Evolutionary conservation across 2,329 filamentous ascomycete species (phyloP).

Genomic region (Colletotrichum chrysophilum): DNA sequence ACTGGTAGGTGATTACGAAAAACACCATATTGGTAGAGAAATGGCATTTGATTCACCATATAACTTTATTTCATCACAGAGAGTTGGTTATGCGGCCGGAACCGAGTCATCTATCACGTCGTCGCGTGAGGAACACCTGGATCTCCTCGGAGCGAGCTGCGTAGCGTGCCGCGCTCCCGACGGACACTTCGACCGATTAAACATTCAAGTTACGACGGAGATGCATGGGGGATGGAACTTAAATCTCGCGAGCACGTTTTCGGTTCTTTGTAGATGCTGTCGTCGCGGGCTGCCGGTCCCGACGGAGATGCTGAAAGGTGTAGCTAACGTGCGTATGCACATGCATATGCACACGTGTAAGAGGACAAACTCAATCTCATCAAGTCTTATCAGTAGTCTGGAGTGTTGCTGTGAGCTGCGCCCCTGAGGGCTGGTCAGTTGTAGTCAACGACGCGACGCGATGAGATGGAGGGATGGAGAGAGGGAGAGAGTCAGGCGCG

Average conservation of each 20-base stretch:
- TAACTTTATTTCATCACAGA: not conserved
- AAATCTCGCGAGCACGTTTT: not conserved
- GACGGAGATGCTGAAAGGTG: accelerated
- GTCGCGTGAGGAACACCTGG: accelerated
- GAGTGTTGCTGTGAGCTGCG: not conserved
- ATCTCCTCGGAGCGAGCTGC: not conserved
- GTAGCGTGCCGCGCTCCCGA: not conserved
- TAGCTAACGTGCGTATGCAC: not conserved
- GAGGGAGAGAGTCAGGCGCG: not conserved
- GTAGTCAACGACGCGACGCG: not conserved
- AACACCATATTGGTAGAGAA: accelerated
- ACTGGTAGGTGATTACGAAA: accelerated
- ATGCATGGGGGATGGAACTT: not conserved
- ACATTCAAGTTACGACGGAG: not conserved
- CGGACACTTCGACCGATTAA: not conserved
- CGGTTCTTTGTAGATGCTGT: not conserved
- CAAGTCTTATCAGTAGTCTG: accelerated
- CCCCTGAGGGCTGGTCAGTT: accelerated
- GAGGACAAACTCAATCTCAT: not conserved
- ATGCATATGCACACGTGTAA: not conserved
- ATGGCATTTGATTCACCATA: accelerated
- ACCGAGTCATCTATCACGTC: not conserved
- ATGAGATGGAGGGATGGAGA: not conserved
- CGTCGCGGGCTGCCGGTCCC: too few relatives aligned
- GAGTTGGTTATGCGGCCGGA: not conserved